Evolutionary conservation across 306 rosid genomes (phyloP).

Genomic region (Lagenaria siceraria): DNA sequence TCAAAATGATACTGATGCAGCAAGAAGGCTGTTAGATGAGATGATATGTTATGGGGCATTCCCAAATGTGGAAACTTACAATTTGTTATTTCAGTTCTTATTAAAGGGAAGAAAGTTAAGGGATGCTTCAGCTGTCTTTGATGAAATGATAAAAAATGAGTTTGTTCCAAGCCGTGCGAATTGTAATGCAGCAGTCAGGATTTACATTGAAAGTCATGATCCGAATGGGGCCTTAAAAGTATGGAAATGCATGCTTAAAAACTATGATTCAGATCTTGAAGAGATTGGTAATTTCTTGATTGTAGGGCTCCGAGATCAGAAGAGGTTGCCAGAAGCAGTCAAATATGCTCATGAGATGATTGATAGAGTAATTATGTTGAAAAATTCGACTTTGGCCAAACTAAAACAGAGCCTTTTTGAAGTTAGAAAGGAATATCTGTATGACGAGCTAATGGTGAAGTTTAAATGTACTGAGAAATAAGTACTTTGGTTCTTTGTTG

Average conservation of each 20-base stretch:
- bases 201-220: slow-evolving; percentile 32
- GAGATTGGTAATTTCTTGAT: slow-evolving; percentile 34
- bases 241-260: slow-evolving; percentile 47
- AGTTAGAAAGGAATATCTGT: slow-evolving; percentile 28
- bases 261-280: slow-evolving; percentile 32
- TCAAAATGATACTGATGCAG: slow-evolving; percentile 18
- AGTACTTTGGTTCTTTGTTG: background rate
- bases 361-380: slow-evolving; percentile 37
- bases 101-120: slow-evolving; percentile 30
- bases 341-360: slow-evolving; percentile 63
- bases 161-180: slow-evolving; percentile 37
- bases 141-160: slow-evolving; percentile 61
- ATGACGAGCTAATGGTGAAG: slow-evolving; percentile 42
- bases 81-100: slow-evolving; percentile 34
- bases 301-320: slow-evolving; percentile 29
- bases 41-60: slow-evolving; percentile 44
- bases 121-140: slow-evolving; percentile 33
- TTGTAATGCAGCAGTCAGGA: slow-evolving; percentile 37
- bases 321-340: slow-evolving; percentile 47
- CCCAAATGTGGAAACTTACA: slow-evolving; percentile 39
- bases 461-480: slow-evolving; percentile 18
- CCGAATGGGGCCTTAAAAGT: slow-evolving; percentile 35
- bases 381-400: slow-evolving; percentile 35
- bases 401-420: slow-evolving; percentile 41
- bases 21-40: slow-evolving; percentile 31